A percentile compares a stretch with the other conserved stretches of the same genome.
These are phyloP conservation scores for Suillus subalutaceus DNA, from an alignment of 768 basidiomycete genomes.

Conservation along the genomic window DNA sequence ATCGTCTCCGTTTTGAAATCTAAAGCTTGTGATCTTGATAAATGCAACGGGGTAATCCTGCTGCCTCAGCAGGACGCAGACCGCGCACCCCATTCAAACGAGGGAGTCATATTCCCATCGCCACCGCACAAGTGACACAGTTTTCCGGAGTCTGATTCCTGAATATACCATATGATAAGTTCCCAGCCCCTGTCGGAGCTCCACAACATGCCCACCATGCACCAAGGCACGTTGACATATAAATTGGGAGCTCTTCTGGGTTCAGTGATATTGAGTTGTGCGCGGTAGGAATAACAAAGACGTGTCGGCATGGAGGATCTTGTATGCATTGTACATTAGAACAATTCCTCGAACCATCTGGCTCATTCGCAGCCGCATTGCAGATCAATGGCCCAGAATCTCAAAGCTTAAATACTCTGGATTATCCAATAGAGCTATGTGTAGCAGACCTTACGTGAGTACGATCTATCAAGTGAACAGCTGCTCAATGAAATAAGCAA, in stretches of 20 bases:
- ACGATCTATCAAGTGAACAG: not conserved
- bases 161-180: not conserved
- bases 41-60: not conserved
- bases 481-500: not conserved
- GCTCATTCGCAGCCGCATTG: not conserved
- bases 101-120: constrained; percentile 5
- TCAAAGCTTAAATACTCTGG: not conserved
- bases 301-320: not conserved
- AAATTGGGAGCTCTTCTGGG: not conserved
- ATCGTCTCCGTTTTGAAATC: constrained; percentile 1
- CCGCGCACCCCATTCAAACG: not conserved
- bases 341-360: not conserved
- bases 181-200: constrained; percentile 8
- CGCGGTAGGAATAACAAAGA: not conserved
- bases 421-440: not conserved
- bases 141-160: not conserved
- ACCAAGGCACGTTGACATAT: not conserved
- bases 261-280: not conserved
- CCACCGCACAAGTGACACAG: not conserved
- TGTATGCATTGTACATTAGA: not conserved
- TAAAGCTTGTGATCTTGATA: not conserved
- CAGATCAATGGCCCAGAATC: not conserved
- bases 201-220: constrained; percentile 2
- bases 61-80: not conserved
- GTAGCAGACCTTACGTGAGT: not conserved